phyloP scores from a whole-genome alignment of 2,329 filamentous ascomycete genomes.

The Neofusicoccum kwambonambiense region DNA sequence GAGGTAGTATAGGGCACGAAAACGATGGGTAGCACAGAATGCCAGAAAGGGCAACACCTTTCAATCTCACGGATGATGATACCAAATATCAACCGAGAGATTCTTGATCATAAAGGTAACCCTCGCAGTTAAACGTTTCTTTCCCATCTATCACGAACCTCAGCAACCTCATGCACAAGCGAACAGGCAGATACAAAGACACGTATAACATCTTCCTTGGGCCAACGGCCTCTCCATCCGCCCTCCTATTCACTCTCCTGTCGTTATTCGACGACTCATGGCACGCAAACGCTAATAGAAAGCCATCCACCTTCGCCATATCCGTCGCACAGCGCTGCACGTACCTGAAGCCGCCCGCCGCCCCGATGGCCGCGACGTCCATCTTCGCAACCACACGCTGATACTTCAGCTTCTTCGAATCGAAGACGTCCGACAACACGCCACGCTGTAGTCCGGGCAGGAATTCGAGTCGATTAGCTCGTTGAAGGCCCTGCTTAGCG shows the following conservation, averaged over 20 bases:
- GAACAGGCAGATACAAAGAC: too few species aligned
- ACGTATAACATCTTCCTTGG: too few species aligned
- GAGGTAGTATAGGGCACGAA: too few species aligned
- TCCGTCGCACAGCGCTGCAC: conserved; percentile 31
- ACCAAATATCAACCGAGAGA: conserved; percentile 5
- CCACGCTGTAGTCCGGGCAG: conserved; percentile 8
- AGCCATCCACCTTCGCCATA: conserved; percentile 31
- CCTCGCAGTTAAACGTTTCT: not conserved
- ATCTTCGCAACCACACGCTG: conserved; percentile 18
- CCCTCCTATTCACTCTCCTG: conserved; percentile 24
- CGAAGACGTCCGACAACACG: conserved; percentile 18
- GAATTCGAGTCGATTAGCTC: not conserved
- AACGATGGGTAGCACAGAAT: not conserved
- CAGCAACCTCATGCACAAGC: not conserved
- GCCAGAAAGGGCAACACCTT: not conserved
- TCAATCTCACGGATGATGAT: not conserved
- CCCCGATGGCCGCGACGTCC: conserved; percentile 32
- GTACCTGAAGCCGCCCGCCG: conserved; percentile 36
- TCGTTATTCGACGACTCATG: conserved; percentile 33
- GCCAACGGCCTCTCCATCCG: not conserved
- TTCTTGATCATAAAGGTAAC: not conserved
- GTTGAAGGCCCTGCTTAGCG: not conserved
- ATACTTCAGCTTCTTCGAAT: conserved; percentile 19
- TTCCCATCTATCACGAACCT: not conserved
- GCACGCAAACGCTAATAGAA: conserved; percentile 34